phyloP scores from a whole-genome alignment of 441 rosid genomes.

The Dalechampia spathulata region DNA sequence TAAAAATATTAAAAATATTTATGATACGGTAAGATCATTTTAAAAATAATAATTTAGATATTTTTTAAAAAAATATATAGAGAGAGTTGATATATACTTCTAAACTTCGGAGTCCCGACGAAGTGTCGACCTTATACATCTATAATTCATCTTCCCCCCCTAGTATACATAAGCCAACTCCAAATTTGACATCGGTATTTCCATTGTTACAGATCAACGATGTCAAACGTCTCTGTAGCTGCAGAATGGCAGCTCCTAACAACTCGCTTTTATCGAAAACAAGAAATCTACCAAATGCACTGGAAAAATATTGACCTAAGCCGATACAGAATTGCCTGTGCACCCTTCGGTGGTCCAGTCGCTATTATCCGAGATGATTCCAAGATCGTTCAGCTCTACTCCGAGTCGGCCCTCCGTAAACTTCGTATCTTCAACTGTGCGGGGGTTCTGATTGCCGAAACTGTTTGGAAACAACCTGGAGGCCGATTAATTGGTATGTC shows the following conservation, averaged over 20 bases:
- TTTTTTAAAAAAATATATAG: too few species aligned
- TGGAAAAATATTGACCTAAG: constrained; percentile 88
- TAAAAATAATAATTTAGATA: too few species aligned
- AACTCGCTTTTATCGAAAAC: constrained; percentile 85
- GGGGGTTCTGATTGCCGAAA: constrained; percentile 71
- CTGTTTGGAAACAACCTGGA: constrained; percentile 90
- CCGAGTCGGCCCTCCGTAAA: constrained; percentile 91
- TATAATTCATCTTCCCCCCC: too few species aligned
- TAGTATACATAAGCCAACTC: too few species aligned
- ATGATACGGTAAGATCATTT: too few species aligned
- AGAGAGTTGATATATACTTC: too few species aligned
- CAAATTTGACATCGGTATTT: too few species aligned
- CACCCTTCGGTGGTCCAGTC: constrained; percentile 88
- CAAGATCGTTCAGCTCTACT: constrained; percentile 93
- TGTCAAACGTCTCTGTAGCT: constrained; percentile 95
- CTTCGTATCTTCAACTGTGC: constrained; percentile 91
- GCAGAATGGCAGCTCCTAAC: constrained; percentile 98
- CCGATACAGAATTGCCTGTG: constrained; percentile 93
- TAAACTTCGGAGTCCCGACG: too few species aligned
- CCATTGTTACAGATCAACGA: too few species aligned
- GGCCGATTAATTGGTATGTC: constrained; percentile 90
- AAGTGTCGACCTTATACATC: too few species aligned
- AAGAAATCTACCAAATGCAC: constrained; percentile 75
- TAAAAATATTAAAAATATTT: too few species aligned
- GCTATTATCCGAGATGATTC: constrained; percentile 97